These are phyloP conservation scores for Fusarium liriodendri DNA, from an alignment of 2,329 filamentous ascomycete genomes.

Conservation along the genomic window DNA sequence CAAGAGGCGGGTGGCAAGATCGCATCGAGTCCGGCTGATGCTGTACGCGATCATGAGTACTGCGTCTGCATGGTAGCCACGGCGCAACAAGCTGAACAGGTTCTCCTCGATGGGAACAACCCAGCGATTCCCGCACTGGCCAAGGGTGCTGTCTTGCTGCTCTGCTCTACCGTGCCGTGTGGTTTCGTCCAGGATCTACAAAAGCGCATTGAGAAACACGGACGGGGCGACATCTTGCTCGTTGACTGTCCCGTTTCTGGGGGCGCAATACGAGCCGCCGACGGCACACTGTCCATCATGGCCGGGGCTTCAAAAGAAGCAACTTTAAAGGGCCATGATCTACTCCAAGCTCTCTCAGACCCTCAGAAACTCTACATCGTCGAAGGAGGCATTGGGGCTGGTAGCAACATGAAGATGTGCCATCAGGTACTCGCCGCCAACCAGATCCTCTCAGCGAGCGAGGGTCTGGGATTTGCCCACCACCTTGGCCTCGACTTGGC, in stretches of 20 bases:
- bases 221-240: constrained; percentile 14
- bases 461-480: constrained; percentile 70
- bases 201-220: constrained; percentile 6
- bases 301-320: constrained; percentile 69
- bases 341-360: constrained; percentile 74
- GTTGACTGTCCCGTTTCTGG: constrained; percentile 53
- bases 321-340: constrained; percentile 65
- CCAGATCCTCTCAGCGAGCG: constrained; percentile 70
- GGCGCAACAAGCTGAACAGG: constrained; percentile 20
- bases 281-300: constrained; percentile 79
- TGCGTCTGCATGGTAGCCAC: constrained; percentile 34
- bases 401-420: constrained; percentile 76
- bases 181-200: constrained; percentile 16
- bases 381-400: constrained; percentile 69
- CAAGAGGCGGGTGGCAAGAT: constrained; percentile 8
- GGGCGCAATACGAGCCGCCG: constrained; percentile 57
- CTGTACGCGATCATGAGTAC: constrained; percentile 2
- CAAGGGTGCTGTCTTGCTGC: constrained; percentile 11
- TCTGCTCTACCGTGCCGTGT: constrained; percentile 25
- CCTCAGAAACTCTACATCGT: constrained; percentile 71
- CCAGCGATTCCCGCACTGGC: constrained; percentile 13
- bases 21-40: constrained; percentile 8
- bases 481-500: constrained; percentile 64
- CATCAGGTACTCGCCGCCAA: constrained; percentile 74
- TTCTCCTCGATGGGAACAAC: constrained; percentile 15